A percentile compares a stretch with the other conserved stretches of the same genome.
Conservation (phyloP, 148 eudicot species). For the Polygonum aviculare region DNA sequence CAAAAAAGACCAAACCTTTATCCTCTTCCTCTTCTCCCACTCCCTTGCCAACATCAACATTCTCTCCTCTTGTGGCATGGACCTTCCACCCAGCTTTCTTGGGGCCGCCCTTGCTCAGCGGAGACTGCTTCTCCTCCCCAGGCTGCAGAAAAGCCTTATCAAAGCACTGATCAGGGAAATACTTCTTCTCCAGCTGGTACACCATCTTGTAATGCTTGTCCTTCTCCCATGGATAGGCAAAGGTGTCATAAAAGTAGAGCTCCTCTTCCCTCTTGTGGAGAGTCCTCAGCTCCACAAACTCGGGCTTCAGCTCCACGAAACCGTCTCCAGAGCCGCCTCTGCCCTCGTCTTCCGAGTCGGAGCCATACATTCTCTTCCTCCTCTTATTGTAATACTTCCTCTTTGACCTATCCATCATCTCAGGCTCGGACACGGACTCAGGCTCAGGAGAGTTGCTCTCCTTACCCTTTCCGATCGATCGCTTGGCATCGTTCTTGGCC, state of each 20-base stretch:
- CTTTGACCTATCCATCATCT: conserved; percentile 61
- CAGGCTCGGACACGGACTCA: not conserved
- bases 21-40: conserved; percentile 24
- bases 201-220: conserved; percentile 98
- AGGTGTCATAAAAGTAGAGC: conserved; percentile 75
- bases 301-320: conserved; percentile 68
- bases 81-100: conserved; percentile 6
- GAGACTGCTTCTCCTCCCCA: conserved; percentile 25
- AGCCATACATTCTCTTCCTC: conserved; percentile 74
- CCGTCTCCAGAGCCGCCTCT: conserved; percentile 26
- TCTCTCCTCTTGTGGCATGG: conserved; percentile 15
- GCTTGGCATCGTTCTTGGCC: conserved; percentile 14
- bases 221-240: conserved; percentile 94
- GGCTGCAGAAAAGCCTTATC: conserved; percentile 91
- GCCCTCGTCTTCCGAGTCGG: conserved; percentile 71
- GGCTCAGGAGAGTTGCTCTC: not conserved
- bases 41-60: conserved; percentile 11
- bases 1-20: conserved; percentile 73
- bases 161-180: conserved; percentile 80
- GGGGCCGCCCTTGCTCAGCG: conserved; percentile 8
- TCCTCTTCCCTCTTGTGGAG: conserved; percentile 85
- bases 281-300: conserved; percentile 76
- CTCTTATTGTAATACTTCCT: conserved; percentile 80
- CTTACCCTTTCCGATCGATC: not conserved
- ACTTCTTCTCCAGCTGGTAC: conserved; percentile 97